A percentile compares a stretch with the other conserved stretches of the same genome.
These are phyloP conservation scores for Backusella luteola DNA, from an alignment of 192 early-diverging fungal genomes.

Conservation along the genomic window DNA sequence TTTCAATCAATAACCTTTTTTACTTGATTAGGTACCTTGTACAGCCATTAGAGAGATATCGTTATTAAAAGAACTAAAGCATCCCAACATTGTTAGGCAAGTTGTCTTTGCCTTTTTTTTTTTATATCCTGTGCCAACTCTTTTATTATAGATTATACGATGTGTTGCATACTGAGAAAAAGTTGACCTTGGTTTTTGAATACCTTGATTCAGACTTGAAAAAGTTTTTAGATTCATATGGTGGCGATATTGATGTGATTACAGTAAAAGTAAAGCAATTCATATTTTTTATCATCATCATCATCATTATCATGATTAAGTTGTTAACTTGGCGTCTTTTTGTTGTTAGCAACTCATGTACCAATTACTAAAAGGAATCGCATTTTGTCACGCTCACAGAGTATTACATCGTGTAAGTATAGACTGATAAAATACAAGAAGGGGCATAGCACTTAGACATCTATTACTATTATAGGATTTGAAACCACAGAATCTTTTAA, in stretches of 20 bases:
- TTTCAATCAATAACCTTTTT: neutral
- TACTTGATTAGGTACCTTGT: conserved; percentile 61
- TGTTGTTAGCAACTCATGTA: conserved; percentile 85
- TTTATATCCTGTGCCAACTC: neutral
- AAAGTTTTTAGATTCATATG: conserved; percentile 93
- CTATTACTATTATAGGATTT: conserved; percentile 51
- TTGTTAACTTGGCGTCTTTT: neutral
- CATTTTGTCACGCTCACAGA: conserved; percentile 96
- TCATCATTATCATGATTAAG: neutral
- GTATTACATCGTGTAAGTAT: conserved; percentile 84
- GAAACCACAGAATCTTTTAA: conserved; percentile 91
- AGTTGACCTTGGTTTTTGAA: conserved; percentile 97
- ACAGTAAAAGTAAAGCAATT: conserved; percentile 76
- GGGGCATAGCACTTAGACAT: neutral
- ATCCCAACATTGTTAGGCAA: conserved; percentile 84
- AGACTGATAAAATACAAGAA: neutral
- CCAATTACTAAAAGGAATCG: conserved; percentile 93
- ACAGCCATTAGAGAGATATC: conserved; percentile 88
- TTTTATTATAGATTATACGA: conserved; percentile 79
- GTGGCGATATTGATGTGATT: conserved; percentile 73
- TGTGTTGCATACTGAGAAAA: conserved; percentile 97
- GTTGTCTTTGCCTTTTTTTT: neutral
- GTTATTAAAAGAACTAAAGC: conserved; percentile 80
- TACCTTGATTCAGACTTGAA: conserved; percentile 98
- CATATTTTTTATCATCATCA: neutral